These are phyloP conservation scores for Phytophthora tubulina DNA, from an alignment of 352 stramenopile species.

Conservation along the genomic window DNA sequence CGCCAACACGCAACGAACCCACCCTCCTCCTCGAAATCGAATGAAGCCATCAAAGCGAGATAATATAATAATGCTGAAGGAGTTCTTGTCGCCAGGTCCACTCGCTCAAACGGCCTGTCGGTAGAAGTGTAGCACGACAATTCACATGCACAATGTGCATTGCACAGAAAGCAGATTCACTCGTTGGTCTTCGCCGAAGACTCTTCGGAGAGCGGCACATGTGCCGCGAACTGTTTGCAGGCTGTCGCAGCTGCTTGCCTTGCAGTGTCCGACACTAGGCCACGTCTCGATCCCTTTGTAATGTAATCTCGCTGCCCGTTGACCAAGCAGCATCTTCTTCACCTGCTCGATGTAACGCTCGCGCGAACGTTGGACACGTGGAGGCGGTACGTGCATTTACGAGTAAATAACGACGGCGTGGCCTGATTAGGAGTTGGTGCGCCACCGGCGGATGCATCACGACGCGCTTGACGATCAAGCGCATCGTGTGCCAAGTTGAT, in stretches of 20 bases:
- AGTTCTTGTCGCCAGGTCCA: not conserved
- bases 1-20: too few relatives aligned
- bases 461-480: not conserved
- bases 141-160: not conserved
- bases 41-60: not conserved
- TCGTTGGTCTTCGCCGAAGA: too few relatives aligned
- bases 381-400: not conserved
- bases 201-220: not conserved
- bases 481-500: not conserved
- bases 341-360: slow-evolving; percentile 31
- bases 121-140: too few relatives aligned
- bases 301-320: not conserved
- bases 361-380: slow-evolving; percentile 12
- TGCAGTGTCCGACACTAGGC: too few relatives aligned
- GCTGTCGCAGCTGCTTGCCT: too few relatives aligned
- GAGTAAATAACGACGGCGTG: not conserved
- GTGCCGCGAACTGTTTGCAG: not conserved
- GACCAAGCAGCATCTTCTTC: not conserved
- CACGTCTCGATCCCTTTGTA: too few relatives aligned
- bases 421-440: not conserved
- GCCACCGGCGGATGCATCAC: not conserved
- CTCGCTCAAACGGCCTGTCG: not conserved
- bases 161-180: not conserved
- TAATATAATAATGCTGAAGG: slow-evolving; percentile 4
- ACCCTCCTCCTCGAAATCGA: not conserved